Evolutionary conservation across 768 basidiomycete genomes (phyloP).

Genomic region (Lactarius trivialis): DNA sequence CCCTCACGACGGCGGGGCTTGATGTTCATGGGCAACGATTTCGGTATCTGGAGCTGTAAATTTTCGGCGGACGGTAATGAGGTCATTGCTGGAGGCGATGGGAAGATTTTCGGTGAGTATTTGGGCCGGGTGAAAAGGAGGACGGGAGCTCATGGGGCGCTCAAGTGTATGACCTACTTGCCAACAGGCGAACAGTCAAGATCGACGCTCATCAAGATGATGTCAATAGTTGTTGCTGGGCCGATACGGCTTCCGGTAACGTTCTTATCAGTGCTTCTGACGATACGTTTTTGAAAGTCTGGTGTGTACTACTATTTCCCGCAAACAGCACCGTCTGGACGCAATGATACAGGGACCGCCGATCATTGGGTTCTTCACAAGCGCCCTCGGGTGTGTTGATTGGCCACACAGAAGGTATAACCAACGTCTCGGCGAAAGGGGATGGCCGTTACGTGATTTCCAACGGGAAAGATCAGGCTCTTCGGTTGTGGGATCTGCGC

Average conservation of each 20-base stretch:
- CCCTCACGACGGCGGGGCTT: conserved; percentile 25
- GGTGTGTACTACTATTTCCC: conserved; percentile 43
- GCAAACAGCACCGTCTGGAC: not conserved
- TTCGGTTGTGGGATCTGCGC: conserved; percentile 89
- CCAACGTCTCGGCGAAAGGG: conserved; percentile 91
- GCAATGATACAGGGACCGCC: conserved; percentile 39
- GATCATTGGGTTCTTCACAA: conserved; percentile 39
- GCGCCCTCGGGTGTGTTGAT: conserved; percentile 91
- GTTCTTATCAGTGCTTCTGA: conserved; percentile 94
- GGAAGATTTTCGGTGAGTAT: conserved; percentile 62
- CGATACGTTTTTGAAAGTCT: conserved; percentile 91
- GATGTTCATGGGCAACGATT: conserved; percentile 40
- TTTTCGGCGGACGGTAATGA: conserved; percentile 97
- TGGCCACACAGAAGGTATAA: conserved; percentile 94
- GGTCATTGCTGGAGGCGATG: conserved; percentile 86
- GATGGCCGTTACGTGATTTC: conserved; percentile 94
- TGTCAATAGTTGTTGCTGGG: conserved; percentile 95
- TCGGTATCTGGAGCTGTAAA: conserved; percentile 87
- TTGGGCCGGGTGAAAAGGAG: not conserved
- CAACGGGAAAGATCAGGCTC: conserved; percentile 92
- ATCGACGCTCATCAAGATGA: conserved; percentile 87
- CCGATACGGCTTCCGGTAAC: conserved; percentile 87
- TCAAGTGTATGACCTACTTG: conserved; percentile 85
- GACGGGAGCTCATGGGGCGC: not conserved
- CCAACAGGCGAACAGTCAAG: conserved; percentile 70